A percentile compares a stretch with the other conserved stretches of the same genome.
Conservation (phyloP, 2,329 filamentous ascomycete genomes). For the Arthrobotrys megalospora region DNA sequence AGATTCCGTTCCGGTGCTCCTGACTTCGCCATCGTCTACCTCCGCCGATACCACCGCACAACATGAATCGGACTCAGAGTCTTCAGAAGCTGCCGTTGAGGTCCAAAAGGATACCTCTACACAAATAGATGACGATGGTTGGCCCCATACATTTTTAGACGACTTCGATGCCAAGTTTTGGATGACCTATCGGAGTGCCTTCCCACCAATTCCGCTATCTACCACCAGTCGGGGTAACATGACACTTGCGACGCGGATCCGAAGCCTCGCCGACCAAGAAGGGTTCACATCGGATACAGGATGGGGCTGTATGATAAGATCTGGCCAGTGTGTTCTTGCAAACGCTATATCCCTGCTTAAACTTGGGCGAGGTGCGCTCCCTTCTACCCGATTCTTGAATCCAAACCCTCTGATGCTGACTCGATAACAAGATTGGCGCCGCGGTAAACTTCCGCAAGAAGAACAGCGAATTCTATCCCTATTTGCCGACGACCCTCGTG, state of each 20-base stretch:
- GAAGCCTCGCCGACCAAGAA: conserved; percentile 78
- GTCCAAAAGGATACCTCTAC: conserved; percentile 54
- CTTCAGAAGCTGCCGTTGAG: conserved; percentile 52
- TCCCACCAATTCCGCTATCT: conserved; percentile 84
- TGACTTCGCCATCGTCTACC: conserved; percentile 29
- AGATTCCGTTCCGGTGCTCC: conserved; percentile 55
- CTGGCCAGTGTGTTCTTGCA: conserved; percentile 91
- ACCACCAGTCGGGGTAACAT: conserved; percentile 80
- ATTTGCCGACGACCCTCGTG: conserved; percentile 88
- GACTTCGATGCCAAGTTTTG: conserved; percentile 95
- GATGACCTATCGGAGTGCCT: conserved; percentile 95
- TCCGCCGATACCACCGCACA: conserved; percentile 36
- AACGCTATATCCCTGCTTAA: conserved; percentile 82
- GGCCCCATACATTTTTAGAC: conserved; percentile 87
- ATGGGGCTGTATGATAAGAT: conserved; percentile 99
- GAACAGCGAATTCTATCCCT: conserved; percentile 82
- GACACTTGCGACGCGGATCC: conserved; percentile 86
- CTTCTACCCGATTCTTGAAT: conserved; percentile 62
- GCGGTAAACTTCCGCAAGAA: conserved; percentile 72
- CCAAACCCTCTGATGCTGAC: neutral
- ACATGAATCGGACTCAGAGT: conserved; percentile 50
- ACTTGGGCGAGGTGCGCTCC: conserved; percentile 80
- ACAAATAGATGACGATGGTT: conserved; percentile 67
- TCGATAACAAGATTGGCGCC: conserved; percentile 78
- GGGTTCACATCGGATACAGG: conserved; percentile 95